phyloP scores from a whole-genome alignment of 2,329 filamentous ascomycete genomes.

The Fusarium setosum region DNA sequence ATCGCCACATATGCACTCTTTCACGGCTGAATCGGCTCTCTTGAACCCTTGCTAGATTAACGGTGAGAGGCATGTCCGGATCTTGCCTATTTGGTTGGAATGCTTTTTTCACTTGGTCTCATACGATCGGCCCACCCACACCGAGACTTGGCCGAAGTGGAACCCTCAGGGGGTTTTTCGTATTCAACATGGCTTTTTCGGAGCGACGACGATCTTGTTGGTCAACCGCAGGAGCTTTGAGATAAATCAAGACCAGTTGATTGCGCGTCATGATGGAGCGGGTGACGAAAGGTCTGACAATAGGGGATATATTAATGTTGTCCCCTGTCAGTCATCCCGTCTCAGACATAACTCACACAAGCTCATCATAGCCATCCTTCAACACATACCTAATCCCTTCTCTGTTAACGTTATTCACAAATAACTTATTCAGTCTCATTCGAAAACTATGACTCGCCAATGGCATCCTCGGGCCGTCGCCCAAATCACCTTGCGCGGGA shows the following conservation, averaged over 20 bases:
- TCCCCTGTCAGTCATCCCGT: too few species aligned
- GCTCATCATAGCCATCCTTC: too few species aligned
- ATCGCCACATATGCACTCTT: too few species aligned
- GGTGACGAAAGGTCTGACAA: neutral
- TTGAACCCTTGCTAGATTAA: too few species aligned
- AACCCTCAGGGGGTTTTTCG: neutral
- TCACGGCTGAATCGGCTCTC: too few species aligned
- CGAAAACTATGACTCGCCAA: neutral
- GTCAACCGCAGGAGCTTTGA: neutral
- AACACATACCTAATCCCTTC: neutral
- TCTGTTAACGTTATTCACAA: neutral
- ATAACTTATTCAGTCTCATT: neutral
- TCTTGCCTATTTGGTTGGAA: too few species aligned
- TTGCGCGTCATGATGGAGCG: neutral
- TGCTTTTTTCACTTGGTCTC: too few species aligned
- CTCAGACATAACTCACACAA: too few species aligned
- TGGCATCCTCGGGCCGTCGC: slow-evolving; percentile 18
- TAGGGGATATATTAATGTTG: neutral
- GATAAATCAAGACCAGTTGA: neutral
- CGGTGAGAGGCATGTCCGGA: too few species aligned
- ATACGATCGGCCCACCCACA: neutral
- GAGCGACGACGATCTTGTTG: neutral
- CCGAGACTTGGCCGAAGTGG: neutral
- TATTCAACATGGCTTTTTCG: neutral
- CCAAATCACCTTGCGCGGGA: slow-evolving; percentile 15